Evolutionary conservation across 2,329 filamentous ascomycete species (phyloP).

Genomic region (Diaporthe helianthi): DNA sequence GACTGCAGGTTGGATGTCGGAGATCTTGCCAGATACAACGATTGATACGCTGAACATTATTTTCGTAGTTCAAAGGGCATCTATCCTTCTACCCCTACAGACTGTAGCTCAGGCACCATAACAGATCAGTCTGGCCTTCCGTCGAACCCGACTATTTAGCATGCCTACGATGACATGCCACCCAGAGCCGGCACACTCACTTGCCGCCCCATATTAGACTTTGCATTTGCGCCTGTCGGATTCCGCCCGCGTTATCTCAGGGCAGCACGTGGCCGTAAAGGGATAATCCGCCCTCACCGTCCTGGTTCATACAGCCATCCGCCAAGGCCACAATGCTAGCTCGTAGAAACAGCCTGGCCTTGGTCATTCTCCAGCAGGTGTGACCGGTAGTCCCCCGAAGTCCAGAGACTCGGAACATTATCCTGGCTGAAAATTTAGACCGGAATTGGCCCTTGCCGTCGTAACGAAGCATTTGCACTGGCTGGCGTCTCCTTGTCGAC

Average conservation of each 20-base stretch:
- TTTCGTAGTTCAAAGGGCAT: neutral
- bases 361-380: too few species aligned
- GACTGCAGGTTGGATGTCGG: neutral
- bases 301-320: too few species aligned
- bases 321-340: neutral
- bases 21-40: neutral
- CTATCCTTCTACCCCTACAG: too few species aligned
- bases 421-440: neutral
- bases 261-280: neutral
- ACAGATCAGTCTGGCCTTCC: neutral
- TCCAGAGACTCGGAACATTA: neutral
- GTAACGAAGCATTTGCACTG: neutral
- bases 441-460: neutral
- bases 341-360: neutral
- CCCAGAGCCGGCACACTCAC: too few species aligned
- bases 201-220: neutral
- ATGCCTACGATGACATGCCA: neutral
- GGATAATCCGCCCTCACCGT: too few species aligned
- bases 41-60: neutral
- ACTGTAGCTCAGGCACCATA: neutral
- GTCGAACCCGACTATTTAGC: neutral
- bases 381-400: too few species aligned
- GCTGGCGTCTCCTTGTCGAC: neutral
- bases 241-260: too few species aligned
- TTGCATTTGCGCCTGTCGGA: neutral